Base-by-base conservation (phyloP, 2,329 filamentous ascomycete species). In the Fusarium siculi region DNA sequence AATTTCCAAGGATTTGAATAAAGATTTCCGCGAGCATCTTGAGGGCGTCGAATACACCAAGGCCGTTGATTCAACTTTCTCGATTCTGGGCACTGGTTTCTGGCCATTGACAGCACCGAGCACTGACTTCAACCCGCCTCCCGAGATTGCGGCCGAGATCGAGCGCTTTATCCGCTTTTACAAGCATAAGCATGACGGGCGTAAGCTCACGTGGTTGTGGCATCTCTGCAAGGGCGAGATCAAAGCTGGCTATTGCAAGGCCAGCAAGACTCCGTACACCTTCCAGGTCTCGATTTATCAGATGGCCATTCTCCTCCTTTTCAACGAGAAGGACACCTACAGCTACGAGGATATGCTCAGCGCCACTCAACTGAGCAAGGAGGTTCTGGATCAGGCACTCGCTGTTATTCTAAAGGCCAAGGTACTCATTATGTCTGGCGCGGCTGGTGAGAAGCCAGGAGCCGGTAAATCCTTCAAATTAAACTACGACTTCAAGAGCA, bases 251-350 rank as follows among this genome's bases (percentile, higher is more conserved):
- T 99, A 98, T 82, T 93, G 93, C 86, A 97, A 94, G 84, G 90
- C 87, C 80, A 91, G 90, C 78, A 98, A 98, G 85, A 94, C 95
- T 3, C 94, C 96, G 1, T 98, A 95, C 81, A 98, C 94, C 5
- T 97, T 99, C 87, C 95, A 97, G 81, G 97, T 99, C 16, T 98
- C 96, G 5, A 95, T 96, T 6, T 99, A 96, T 80, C 96, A 99
- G 82, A 98, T 99, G 95, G 96, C 95, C 2, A 95, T 99, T 66
- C 87, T 99, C 34, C 85, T 99, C 54, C 87, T 98, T 30, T 99
- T 98, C 87, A 99, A 99, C 80, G 95, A 98, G 75, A 91, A 90
- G 75, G 95, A 97, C 72, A 92, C 88, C 16, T 89, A 97, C 74
- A 90, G 90, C 36, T 98, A 98, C 81, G 93, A 97, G 40, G 95